phyloP scores from a whole-genome alignment of 202 grass and related monocot genomes.

The Bolboschoenoplectus hybrid region DNA sequence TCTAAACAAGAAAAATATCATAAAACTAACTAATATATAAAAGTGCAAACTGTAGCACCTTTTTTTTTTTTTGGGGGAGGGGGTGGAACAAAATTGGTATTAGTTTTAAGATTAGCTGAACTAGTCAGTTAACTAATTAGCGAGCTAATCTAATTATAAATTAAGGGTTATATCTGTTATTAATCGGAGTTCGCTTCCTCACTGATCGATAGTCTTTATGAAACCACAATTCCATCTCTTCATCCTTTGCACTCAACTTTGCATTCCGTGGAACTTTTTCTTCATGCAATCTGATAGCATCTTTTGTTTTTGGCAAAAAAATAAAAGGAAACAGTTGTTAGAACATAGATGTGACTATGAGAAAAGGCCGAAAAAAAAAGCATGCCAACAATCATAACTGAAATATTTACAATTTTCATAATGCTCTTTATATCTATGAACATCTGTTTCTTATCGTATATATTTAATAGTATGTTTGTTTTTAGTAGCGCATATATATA shows the following conservation, averaged over 20 bases:
- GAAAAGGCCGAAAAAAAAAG: not conserved
- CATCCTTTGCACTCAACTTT: slow-evolving; percentile 17
- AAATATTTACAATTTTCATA: not conserved
- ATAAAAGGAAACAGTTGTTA: not conserved
- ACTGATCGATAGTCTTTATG: not conserved
- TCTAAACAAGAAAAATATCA: slow-evolving; percentile 35
- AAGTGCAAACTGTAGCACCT: slow-evolving; percentile 27
- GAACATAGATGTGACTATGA: not conserved
- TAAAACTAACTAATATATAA: slow-evolving; percentile 41
- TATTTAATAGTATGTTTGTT: slow-evolving; percentile 5
- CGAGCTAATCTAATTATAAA: not conserved
- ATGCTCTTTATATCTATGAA: not conserved
- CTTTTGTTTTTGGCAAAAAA: slow-evolving; percentile 25
- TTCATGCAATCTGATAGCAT: slow-evolving; percentile 28
- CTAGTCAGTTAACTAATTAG: slow-evolving; percentile 22
- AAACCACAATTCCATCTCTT: slow-evolving; percentile 16
- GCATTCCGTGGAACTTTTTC: not conserved
- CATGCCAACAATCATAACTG: not conserved
- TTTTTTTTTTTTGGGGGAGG: not conserved
- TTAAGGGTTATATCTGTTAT: slow-evolving; percentile 36
- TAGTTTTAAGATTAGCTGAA: slow-evolving; percentile 28
- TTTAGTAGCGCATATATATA: not conserved
- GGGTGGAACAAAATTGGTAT: slow-evolving; percentile 26
- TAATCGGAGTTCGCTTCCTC: not conserved
- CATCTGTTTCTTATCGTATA: not conserved